phyloP scores from a whole-genome alignment of 352 stramenopile species.

The Globisporangium irregulare region DNA sequence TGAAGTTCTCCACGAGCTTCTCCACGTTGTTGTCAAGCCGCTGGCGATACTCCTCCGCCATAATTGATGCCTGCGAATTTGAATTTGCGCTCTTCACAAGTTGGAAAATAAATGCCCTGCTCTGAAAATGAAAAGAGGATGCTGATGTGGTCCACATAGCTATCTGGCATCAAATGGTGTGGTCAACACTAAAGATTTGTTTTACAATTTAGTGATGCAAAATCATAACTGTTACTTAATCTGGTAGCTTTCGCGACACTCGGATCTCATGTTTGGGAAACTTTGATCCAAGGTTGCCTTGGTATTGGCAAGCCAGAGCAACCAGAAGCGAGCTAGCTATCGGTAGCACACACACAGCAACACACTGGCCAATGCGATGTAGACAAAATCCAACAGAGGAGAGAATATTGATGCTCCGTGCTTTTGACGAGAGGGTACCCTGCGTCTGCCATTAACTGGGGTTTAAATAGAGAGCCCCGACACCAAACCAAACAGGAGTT shows the following conservation, averaged over 20 bases:
- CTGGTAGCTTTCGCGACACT: background rate
- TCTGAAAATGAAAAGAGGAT: background rate
- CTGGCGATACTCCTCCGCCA: slow-evolving; percentile 85
- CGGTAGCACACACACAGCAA: too few relatives aligned
- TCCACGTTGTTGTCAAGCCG: slow-evolving; percentile 86
- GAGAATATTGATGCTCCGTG: too few relatives aligned
- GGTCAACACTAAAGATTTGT: background rate
- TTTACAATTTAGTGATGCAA: background rate
- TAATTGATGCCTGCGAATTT: slow-evolving; percentile 29
- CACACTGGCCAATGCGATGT: too few relatives aligned
- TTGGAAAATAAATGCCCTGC: background rate
- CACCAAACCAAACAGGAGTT: background rate
- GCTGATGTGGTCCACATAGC: background rate
- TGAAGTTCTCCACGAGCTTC: slow-evolving; percentile 88
- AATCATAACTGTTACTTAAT: background rate
- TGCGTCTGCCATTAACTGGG: background rate
- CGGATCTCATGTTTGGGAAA: too few relatives aligned
- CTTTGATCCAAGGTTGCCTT: too few relatives aligned
- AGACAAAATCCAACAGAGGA: too few relatives aligned
- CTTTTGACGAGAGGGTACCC: too few relatives aligned
- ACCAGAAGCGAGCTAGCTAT: too few relatives aligned
- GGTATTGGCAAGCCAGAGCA: too few relatives aligned
- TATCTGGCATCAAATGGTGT: background rate
- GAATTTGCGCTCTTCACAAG: background rate
- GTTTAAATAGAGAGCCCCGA: background rate